These are phyloP conservation scores for Warburgia ugandensis DNA, from an alignment of 164 flowering plant species.

Conservation along the genomic window DNA sequence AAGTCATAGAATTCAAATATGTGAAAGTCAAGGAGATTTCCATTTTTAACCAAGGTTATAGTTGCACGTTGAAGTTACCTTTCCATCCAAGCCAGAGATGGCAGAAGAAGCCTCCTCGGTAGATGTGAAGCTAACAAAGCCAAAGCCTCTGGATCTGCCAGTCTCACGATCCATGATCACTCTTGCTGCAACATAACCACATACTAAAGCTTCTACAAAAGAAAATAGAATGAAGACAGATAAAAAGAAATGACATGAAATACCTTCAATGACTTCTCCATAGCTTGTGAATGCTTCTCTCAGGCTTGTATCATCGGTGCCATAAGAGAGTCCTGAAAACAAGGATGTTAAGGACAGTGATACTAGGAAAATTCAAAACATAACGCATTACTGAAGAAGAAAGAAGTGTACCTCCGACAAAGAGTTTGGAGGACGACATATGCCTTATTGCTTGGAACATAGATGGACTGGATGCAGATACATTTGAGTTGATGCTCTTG, in stretches of 20 bases:
- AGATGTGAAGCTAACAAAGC: conserved; percentile 37
- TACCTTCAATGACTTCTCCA: conserved; percentile 47
- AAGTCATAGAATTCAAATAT: neutral
- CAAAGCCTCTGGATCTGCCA: conserved; percentile 51
- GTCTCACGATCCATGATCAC: conserved; percentile 37
- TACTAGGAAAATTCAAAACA: too few species aligned
- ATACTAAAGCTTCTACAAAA: too few species aligned
- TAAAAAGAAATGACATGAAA: neutral
- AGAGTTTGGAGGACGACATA: conserved; percentile 48
- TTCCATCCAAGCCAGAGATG: conserved; percentile 34
- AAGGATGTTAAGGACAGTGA: neutral
- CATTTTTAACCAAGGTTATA: too few species aligned
- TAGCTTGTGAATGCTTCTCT: conserved; percentile 29
- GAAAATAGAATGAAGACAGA: too few species aligned
- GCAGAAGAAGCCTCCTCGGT: conserved; percentile 37
- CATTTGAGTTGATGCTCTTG: conserved; percentile 18
- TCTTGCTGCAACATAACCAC: conserved; percentile 47
- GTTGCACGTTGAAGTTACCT: conserved; percentile 22
- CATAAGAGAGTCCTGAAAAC: conserved; percentile 33
- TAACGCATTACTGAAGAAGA: too few species aligned
- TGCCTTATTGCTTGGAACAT: conserved; percentile 37
- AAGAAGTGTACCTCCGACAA: conserved; percentile 37
- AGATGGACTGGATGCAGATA: conserved; percentile 27
- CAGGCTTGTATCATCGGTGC: conserved; percentile 33
- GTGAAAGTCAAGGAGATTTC: neutral